Conservation (phyloP, 2,329 filamentous ascomycete genomes). For the Paracamarosporium sp. region DNA sequence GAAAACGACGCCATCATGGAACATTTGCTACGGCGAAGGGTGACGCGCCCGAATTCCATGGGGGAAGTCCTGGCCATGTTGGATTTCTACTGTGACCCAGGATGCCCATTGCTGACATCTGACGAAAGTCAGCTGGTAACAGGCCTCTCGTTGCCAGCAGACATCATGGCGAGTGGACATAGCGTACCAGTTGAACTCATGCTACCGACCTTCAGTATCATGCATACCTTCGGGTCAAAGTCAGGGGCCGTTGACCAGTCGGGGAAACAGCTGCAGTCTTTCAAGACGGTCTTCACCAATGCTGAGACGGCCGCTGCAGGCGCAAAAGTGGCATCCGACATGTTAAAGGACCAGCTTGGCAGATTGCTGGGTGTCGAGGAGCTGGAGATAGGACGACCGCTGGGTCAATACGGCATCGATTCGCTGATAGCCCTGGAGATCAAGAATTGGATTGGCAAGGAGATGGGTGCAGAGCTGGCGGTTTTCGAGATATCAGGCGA, state of each 20-base stretch:
- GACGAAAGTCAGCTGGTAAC: background rate
- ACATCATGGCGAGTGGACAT: background rate
- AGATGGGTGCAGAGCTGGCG: conserved; percentile 4
- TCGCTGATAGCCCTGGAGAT: conserved; percentile 14
- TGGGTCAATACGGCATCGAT: conserved; percentile 11
- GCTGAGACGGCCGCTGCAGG: background rate
- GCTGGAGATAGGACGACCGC: background rate
- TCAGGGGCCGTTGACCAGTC: no score
- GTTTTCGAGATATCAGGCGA: conserved; percentile 9
- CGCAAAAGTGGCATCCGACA: background rate
- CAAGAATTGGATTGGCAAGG: conserved; percentile 8
- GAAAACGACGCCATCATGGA: conserved; percentile 15
- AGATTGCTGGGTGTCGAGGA: background rate
- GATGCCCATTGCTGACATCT: background rate
- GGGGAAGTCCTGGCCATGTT: background rate
- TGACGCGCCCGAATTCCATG: background rate
- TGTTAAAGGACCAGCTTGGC: background rate
- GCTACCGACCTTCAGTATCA: background rate
- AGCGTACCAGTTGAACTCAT: background rate
- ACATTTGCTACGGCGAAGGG: background rate
- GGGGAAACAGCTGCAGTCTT: background rate
- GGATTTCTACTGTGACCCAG: background rate
- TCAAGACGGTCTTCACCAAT: background rate
- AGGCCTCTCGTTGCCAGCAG: background rate
- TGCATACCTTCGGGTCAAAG: background rate